Evolutionary conservation across 805 yeast species (phyloP).

Genomic region (Sugiyamaella chiloensis): DNA sequence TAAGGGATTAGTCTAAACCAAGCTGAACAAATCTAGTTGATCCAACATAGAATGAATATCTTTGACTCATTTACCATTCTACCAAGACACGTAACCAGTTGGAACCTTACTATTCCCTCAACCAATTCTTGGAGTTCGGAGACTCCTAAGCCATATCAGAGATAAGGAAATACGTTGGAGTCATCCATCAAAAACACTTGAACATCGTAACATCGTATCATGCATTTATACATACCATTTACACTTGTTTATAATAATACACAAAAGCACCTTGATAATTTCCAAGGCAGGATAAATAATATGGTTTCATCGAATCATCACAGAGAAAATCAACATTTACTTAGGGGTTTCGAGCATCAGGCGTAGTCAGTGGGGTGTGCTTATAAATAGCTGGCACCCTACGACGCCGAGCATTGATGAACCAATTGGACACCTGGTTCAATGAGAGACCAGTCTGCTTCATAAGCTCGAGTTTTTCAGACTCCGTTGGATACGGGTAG

Average conservation of each 20-base stretch:
- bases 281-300: slow-evolving; percentile 2
- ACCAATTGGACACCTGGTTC: slow-evolving; percentile 84
- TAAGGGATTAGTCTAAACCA: too few relatives aligned
- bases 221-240: slow-evolving; percentile 4
- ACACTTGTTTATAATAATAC: not conserved
- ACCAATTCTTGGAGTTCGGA: too few relatives aligned
- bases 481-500: slow-evolving; percentile 81
- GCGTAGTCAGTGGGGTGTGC: slow-evolving; percentile 1
- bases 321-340: too few relatives aligned
- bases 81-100: too few relatives aligned
- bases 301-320: slow-evolving; percentile 4
- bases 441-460: slow-evolving; percentile 71
- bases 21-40: too few relatives aligned
- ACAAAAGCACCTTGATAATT: not conserved
- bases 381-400: slow-evolving; percentile 44
- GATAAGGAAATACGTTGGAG: too few relatives aligned
- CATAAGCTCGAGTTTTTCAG: slow-evolving; percentile 68
- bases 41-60: too few relatives aligned
- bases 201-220: not conserved
- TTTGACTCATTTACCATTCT: too few relatives aligned
- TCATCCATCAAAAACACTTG: too few relatives aligned
- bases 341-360: not conserved
- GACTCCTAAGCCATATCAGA: too few relatives aligned
- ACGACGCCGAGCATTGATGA: slow-evolving; percentile 80
- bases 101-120: too few relatives aligned